phyloP scores from a whole-genome alignment of 495 filamentous ascomycete genomes.

The Trichoderma orchidacearum region DNA sequence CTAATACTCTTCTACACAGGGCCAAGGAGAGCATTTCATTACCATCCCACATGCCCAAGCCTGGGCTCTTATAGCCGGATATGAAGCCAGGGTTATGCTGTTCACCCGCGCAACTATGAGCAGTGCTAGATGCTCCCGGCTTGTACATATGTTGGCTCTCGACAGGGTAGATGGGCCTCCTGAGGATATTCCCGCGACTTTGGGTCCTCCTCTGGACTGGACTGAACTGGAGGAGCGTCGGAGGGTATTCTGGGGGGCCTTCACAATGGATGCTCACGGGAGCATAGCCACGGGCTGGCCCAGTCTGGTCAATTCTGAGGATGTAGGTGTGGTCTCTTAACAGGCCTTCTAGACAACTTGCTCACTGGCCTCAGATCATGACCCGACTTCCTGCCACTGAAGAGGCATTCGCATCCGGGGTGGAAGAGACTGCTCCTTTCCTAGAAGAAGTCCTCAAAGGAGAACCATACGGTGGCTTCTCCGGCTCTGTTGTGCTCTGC shows the following conservation, averaged over 20 bases:
- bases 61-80: constrained; percentile 24
- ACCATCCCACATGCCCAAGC: constrained; percentile 32
- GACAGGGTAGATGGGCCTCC: constrained; percentile 27
- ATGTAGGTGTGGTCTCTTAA: constrained; percentile 12
- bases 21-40: constrained; percentile 28
- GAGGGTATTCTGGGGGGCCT: constrained; percentile 37
- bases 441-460: constrained; percentile 25
- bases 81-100: constrained; percentile 26
- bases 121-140: constrained; percentile 21
- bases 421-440: constrained; percentile 15
- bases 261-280: constrained; percentile 33
- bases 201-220: constrained; percentile 27
- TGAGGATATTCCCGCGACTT: constrained; percentile 17
- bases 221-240: constrained; percentile 37
- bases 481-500: constrained; percentile 21
- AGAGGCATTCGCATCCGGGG: constrained; percentile 20
- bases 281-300: constrained; percentile 35
- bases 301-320: constrained; percentile 21
- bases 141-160: constrained; percentile 33
- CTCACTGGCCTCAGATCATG: constrained; percentile 18
- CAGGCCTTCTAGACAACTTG: not conserved
- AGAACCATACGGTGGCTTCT: constrained; percentile 22
- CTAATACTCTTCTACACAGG: constrained; percentile 10
- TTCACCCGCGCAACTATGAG: constrained; percentile 34
- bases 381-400: constrained; percentile 31